These are phyloP conservation scores for Trichophyton simii DNA, from an alignment of 2,329 filamentous ascomycete genomes.

Conservation along the genomic window DNA sequence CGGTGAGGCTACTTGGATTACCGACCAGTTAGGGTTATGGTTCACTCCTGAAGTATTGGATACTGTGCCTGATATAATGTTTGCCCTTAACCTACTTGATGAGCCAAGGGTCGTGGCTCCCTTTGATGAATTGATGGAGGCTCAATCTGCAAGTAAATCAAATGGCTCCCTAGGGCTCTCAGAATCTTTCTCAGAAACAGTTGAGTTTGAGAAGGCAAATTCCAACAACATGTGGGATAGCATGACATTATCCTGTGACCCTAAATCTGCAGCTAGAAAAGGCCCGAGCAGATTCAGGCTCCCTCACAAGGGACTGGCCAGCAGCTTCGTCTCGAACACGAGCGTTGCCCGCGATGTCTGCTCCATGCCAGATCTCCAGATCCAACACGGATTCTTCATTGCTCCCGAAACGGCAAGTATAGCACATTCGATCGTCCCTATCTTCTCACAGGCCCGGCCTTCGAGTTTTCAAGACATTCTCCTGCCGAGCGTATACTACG, in stretches of 20 bases:
- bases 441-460: conserved; percentile 12
- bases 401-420: conserved; percentile 7
- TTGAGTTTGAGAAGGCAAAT: conserved; percentile 1
- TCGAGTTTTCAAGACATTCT: conserved; percentile 32
- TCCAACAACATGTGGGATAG: conserved; percentile 9
- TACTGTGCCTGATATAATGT: conserved; percentile 11
- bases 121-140: conserved; percentile 6
- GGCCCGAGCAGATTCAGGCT: conserved; percentile 2
- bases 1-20: conserved; percentile 4
- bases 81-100: conserved; percentile 13
- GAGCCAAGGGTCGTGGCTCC: conserved; percentile 13
- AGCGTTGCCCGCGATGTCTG: conserved; percentile 5
- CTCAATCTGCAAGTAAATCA: neutral
- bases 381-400: conserved; percentile 3
- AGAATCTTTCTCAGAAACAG: neutral
- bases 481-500: conserved; percentile 39
- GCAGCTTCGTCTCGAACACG: conserved; percentile 5
- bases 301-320: neutral
- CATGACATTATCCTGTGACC: conserved; percentile 11
- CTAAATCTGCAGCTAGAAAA: conserved; percentile 9
- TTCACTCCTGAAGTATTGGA: conserved; percentile 4
- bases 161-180: neutral
- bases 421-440: conserved; percentile 12
- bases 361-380: conserved; percentile 2
- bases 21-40: conserved; percentile 2